These are phyloP conservation scores for Wickerhamiella brachini DNA, from an alignment of 805 yeast species.

Conservation along the genomic window DNA sequence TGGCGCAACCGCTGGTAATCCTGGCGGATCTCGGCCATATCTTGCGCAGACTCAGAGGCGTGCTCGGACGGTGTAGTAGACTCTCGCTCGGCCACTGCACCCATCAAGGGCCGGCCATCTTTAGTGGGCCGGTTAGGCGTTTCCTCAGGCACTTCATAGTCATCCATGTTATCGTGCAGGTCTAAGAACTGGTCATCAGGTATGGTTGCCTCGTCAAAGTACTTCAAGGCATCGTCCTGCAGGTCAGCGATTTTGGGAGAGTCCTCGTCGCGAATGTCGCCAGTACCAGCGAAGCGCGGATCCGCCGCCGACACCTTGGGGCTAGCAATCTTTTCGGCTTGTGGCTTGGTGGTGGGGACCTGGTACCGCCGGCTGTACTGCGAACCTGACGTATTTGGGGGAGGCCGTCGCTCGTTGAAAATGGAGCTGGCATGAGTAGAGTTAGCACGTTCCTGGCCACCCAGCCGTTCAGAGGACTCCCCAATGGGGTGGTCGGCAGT, in stretches of 20 bases:
- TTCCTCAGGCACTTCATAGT: background rate
- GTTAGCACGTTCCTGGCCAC: too few relatives aligned
- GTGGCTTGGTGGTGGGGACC: background rate
- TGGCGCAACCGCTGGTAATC: slow-evolving; percentile 47
- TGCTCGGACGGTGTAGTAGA: background rate
- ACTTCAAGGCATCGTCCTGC: slow-evolving; percentile 8
- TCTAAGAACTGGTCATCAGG: slow-evolving; percentile 16
- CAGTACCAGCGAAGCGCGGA: slow-evolving; percentile 5
- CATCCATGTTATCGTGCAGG: slow-evolving; percentile 10
- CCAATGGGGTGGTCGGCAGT: too few relatives aligned
- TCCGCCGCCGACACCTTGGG: background rate
- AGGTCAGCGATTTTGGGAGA: background rate
- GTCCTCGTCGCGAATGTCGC: slow-evolving; percentile 6
- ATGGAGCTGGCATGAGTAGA: too few relatives aligned
- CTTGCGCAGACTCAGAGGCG: slow-evolving; percentile 4
- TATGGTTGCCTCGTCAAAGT: slow-evolving; percentile 14
- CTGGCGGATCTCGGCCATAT: slow-evolving; percentile 23
- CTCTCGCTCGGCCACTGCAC: slow-evolving; percentile 7
- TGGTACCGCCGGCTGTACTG: slow-evolving; percentile 4
- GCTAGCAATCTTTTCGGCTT: background rate
- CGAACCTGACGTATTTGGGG: background rate
- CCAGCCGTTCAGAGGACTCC: too few relatives aligned
- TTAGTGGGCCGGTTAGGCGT: background rate
- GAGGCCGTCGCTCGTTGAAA: background rate
- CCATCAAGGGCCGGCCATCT: slow-evolving; percentile 6